Evolutionary conservation across 441 rosid species (phyloP), one percentile per base, ranked within the genome.

Genomic region (Populus hybrid): DNA sequence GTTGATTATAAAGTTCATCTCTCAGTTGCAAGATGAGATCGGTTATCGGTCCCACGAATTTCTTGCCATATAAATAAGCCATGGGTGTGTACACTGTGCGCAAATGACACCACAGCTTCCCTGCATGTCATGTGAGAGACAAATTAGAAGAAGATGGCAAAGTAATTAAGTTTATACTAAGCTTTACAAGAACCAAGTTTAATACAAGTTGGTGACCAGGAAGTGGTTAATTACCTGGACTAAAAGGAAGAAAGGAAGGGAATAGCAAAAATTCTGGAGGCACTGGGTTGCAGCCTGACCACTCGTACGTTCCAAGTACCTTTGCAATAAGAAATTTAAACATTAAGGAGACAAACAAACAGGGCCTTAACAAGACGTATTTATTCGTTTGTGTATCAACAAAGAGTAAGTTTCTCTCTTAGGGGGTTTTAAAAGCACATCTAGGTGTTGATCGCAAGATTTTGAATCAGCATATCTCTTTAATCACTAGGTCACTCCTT

Each of bases 261-360:
- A 92, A 77, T 79, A 92, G 89, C 86, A 90, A 85, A 23, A 92
- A 75, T 81, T 92, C 97, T 0, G 97, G 97, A 66, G 95, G 95
- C 79, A 91, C 69, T 4, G 95, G 97, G 14, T 92, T 91, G 75
- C 90, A 84, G 23, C 95, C 97, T 16, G 87, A 80, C 97, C 97
- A 92, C 31, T 92, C 94, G 78, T 89, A 92, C 67, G 90, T 24
- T 80, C 95, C 97, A 7, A 91, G 87, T 23, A 89, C 85, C 97
- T 92, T 75, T 26, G 38, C 7, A 35, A 21, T 45, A 64, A 36
- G 11, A 36, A 9, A 64, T 74, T 36, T n/a, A 31, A 9, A 20
- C 23, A 31, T 28, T 59, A 4, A 9, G 66, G 24, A 63, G 23
- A 24, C 24, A 24, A 24, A 24, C 24, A 24, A 24, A 24, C 24